Percentiles rank a stretch among this genome's conserved stretches.
These are phyloP conservation scores for Aegilops speltoides DNA, from an alignment of 176 grass and related monocot genomes.

Conservation along the genomic window DNA sequence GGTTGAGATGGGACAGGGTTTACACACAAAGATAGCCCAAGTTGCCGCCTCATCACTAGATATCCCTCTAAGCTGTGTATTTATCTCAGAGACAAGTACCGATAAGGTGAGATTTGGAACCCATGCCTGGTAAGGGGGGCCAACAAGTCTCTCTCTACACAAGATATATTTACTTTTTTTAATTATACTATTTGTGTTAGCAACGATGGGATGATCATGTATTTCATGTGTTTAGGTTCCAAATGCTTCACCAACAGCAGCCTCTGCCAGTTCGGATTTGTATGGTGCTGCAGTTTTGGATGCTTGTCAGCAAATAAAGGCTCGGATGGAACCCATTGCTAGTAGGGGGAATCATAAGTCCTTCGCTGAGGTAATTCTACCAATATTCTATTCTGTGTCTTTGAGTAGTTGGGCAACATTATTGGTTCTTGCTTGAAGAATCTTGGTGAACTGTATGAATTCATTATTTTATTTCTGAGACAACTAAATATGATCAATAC, in stretches of 20 bases:
- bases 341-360: conserved; percentile 58
- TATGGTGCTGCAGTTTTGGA: conserved; percentile 96
- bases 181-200: not conserved
- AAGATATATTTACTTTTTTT: not conserved
- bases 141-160: not conserved
- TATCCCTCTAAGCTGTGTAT: conserved; percentile 87
- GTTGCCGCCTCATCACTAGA: conserved; percentile 82
- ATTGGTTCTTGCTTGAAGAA: conserved; percentile 9
- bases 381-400: conserved; percentile 3
- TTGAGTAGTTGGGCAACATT: not conserved
- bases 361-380: conserved; percentile 79
- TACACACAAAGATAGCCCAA: conserved; percentile 97
- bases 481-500: not conserved
- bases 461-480: not conserved
- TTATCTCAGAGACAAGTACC: conserved; percentile 98
- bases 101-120: conserved; percentile 68
- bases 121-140: not conserved
- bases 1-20: conserved; percentile 98
- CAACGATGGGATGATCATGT: not conserved
- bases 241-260: conserved; percentile 91
- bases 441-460: not conserved
- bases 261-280: conserved; percentile 94
- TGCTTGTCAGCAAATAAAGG: conserved; percentile 93
- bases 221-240: conserved; percentile 69
- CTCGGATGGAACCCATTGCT: conserved; percentile 85